Evolutionary conservation across 176 grass and related monocot species (phyloP), one percentile per base, ranked within the genome.

Genomic region (Aechmea fasciata): DNA sequence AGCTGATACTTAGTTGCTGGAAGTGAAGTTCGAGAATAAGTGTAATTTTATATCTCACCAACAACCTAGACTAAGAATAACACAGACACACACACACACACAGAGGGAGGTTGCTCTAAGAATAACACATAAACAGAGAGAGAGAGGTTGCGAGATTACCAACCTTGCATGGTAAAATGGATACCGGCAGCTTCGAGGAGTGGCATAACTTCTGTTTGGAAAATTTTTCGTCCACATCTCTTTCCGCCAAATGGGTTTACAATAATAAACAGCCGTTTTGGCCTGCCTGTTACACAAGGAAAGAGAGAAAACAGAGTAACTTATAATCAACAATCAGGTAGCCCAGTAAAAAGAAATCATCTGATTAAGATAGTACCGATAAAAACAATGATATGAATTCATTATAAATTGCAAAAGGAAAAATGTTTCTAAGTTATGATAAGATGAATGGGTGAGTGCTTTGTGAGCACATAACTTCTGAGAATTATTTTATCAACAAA

Each of bases 171-270:
- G 72, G 83, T 80, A 77, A 87, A 47, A 50, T 48, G 57, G 51
- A 91, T 81, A 54, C 57, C 73, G 55, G 83, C 85, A 8, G 81
- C 92, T 64, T 78, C 70, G 17, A 96, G 65, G 24, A 96, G 75
- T 41, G 85, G 92, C 70, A 53, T 82, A 77, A 96, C 67, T 24
- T 96, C 88, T 48, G 72, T 25, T 14, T 82, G 19, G 75, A 91
- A 84, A 29, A 91, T 86, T 76, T 82, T 87, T 41, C 9, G 82
- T 9, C 68, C 92, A 48, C 75, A 57, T 69, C 77, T 91, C 76
- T 81, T 89, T 51, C 88, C 92, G 49, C 88, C 81, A 52, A 89
- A 96, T 1, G 92, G 92, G 77, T 96, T 96, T 70, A 96, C 81
- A 51, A 91, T 55, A 64, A 85, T 51, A 67, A 86, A 84, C 59